These are phyloP conservation scores for Pholiota microspora DNA, from an alignment of 768 basidiomycete species.

Conservation along the genomic window DNA sequence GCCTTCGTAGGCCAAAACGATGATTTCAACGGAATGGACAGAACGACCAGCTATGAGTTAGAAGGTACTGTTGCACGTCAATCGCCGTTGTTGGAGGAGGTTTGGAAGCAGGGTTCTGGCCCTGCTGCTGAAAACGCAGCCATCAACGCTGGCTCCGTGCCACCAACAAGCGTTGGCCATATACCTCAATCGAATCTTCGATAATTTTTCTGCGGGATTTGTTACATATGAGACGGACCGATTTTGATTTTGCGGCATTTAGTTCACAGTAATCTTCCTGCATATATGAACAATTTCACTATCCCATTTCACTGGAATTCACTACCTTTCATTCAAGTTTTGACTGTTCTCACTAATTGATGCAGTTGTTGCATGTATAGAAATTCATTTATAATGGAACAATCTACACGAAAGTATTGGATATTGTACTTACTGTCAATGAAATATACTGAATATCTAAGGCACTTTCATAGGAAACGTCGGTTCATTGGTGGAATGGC, in stretches of 20 bases:
- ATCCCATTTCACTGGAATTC: no score
- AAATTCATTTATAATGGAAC: no score
- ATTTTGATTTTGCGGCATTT: no score
- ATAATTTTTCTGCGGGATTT: not conserved
- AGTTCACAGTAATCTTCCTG: no score
- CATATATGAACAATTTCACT: no score
- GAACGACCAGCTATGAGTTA: conserved; percentile 16
- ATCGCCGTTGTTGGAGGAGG: conserved; percentile 25
- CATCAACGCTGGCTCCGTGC: not conserved
- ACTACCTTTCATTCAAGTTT: no score
- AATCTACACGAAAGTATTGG: no score
- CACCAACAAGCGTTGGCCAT: not conserved
- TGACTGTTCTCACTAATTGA: not conserved
- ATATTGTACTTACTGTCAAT: no score
- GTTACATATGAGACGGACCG: no score
- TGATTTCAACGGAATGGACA: conserved; percentile 6
- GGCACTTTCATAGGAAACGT: no score
- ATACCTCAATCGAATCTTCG: not conserved
- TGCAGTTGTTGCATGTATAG: not conserved
- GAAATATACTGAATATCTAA: no score
- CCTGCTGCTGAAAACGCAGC: not conserved
- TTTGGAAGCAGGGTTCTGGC: conserved; percentile 33
- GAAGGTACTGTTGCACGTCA: conserved; percentile 24
- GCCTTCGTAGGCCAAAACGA: conserved; percentile 2
- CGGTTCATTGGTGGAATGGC: no score